Conservation (phyloP, 148 eudicot species). For the Pharnaceum exiguum region DNA sequence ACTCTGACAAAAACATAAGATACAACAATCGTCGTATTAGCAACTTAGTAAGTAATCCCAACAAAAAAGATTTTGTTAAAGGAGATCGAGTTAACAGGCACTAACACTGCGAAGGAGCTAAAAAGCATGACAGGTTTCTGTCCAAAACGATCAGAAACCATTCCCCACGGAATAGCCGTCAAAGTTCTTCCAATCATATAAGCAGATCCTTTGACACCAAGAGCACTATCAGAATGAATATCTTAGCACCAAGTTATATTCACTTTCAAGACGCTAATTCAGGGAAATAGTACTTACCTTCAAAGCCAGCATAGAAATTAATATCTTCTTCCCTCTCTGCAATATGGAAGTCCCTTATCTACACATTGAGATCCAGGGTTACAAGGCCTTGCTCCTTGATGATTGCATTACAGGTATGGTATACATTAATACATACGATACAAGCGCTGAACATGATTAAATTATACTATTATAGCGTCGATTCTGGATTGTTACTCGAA, state of each 20-base stretch:
- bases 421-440: no score
- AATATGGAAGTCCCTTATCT: constrained; percentile 61
- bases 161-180: constrained; percentile 68
- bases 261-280: background rate
- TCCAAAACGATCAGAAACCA: constrained; percentile 65
- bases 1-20: constrained; percentile 28
- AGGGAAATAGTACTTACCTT: constrained; percentile 34
- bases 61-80: no score
- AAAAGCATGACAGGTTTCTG: constrained; percentile 58
- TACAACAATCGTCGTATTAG: background rate
- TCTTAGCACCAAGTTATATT: background rate
- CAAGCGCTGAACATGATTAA: background rate
- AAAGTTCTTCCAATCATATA: constrained; percentile 76
- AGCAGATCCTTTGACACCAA: constrained; percentile 49
- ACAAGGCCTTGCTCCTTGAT: no score
- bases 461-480: no score
- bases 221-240: constrained; percentile 3
- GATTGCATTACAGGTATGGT: no score
- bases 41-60: background rate
- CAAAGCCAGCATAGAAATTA: constrained; percentile 69
- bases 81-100: background rate
- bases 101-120: constrained; percentile 51
- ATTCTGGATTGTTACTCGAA: no score
- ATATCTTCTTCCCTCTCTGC: constrained; percentile 68
- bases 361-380: background rate